Evolutionary conservation across 1,139 yeast genomes (phyloP).

Genomic region (Cylindricascospora bacillispora): DNA sequence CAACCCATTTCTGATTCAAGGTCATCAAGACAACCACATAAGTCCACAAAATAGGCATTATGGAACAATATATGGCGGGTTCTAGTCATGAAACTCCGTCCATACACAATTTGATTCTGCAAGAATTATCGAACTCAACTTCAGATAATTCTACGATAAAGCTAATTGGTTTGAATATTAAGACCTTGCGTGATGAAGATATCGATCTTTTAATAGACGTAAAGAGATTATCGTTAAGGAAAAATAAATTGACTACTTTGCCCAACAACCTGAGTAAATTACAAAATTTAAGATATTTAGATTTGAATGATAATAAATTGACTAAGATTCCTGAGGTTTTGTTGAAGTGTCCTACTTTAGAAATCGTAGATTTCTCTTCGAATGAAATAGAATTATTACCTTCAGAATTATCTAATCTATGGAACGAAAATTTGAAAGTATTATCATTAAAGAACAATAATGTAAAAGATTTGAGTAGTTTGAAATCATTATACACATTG

Average conservation of each 20-base stretch:
- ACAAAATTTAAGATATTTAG: conserved; percentile 44
- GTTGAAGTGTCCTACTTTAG: conserved; percentile 35
- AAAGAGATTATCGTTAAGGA: conserved; percentile 42
- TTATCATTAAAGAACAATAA: conserved; percentile 52
- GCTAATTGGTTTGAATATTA: conserved; percentile 18
- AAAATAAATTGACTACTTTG: conserved; percentile 35
- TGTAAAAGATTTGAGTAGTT: conserved; percentile 45
- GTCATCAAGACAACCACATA: neutral
- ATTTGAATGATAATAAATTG: conserved; percentile 50
- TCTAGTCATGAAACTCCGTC: neutral
- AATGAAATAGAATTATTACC: conserved; percentile 39
- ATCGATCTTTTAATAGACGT: conserved; percentile 32
- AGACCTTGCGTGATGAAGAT: conserved; percentile 24
- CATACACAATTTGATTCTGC: conserved; percentile 1
- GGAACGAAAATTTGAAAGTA: conserved; percentile 35
- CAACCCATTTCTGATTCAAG: neutral
- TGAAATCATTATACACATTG: conserved; percentile 40
- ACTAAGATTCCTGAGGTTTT: conserved; percentile 39
- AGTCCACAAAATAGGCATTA: neutral
- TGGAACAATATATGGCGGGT: neutral
- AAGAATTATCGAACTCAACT: conserved; percentile 8
- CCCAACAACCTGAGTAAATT: conserved; percentile 39
- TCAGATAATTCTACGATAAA: conserved; percentile 14
- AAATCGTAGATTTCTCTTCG: conserved; percentile 55
- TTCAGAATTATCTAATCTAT: conserved; percentile 30